Base-by-base conservation (phyloP, 495 filamentous ascomycete species). In the Tuber brumale region DNA sequence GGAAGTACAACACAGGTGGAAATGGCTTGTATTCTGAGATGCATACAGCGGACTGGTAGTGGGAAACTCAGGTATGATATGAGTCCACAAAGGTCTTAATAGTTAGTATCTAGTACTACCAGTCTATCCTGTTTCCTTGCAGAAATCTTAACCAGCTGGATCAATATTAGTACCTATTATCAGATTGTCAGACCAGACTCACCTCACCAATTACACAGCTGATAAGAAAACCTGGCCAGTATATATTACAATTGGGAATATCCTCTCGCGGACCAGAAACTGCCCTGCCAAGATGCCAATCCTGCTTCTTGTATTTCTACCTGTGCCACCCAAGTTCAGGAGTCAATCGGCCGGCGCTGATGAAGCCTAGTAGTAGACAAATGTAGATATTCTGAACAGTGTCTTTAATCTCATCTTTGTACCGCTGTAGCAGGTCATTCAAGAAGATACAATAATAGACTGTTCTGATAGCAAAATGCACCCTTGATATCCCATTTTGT, bases 211-310 rank as follows among this genome's bases (percentile, higher is more conserved):
- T 74, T 81, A 74, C 42, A 74, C 21, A 0, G 74, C 74, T 1
- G 66, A 80, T 57, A 77, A 77, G 72, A 76, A 77, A 46, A n/a
- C 71, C 23, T 79, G 77, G 77, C 70, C 77, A 0, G 71, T 72
- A 19, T 72, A 72, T 27, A 46, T 72, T 9, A 72, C n/a, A 0
- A 45, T 72, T 21, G 44, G 44, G 1, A 72, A 72, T 72, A 72
- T 72, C 41, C 18, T 45, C 8, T 72, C n/a, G 3, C 42, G 21
- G 71, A 72, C 42, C 0, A 37, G 71, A 35, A 72, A 51, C 27
- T 39, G 71, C 41, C 71, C 71, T 18, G 31, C 14, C 19, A 48
- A 48, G 71, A 44, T 48, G 45, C 35, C 44, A 27, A 51, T 48
- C n/a, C 6, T 51, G 5, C 71, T 72, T 46, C 45, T 72, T 37